Conservation (phyloP, 1,284 basidiomycete species). For the Sporisorium scitamineum region DNA sequence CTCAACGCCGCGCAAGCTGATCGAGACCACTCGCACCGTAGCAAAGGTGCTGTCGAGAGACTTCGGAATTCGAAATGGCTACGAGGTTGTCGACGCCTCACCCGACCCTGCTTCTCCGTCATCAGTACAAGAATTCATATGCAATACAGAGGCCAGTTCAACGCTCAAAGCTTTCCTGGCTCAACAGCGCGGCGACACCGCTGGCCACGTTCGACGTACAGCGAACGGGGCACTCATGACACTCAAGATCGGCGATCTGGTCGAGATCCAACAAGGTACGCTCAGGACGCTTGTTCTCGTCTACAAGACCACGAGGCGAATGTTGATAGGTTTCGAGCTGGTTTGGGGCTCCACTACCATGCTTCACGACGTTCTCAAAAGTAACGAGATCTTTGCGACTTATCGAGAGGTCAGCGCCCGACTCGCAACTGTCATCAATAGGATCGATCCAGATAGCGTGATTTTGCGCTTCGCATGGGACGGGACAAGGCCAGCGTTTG, state of each 20-base stretch:
- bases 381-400: slow-evolving; percentile 19
- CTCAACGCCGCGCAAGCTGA: neutral
- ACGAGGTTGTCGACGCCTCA: slow-evolving; percentile 12
- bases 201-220: neutral
- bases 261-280: neutral
- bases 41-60: slow-evolving; percentile 22
- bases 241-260: slow-evolving; percentile 11
- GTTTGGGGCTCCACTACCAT: neutral
- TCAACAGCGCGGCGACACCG: neutral
- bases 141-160: neutral
- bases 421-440: neutral
- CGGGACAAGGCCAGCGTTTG: slow-evolving; percentile 8
- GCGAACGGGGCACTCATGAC: neutral
- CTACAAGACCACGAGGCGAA: neutral
- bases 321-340: neutral
- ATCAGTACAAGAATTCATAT: neutral
- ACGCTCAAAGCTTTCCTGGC: slow-evolving; percentile 9
- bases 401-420: neutral
- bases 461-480: slow-evolving; percentile 18
- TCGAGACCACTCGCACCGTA: slow-evolving; percentile 19
- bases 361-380: slow-evolving; percentile 6
- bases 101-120: neutral
- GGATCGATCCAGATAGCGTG: slow-evolving; percentile 7
- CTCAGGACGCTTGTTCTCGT: neutral
- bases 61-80: slow-evolving; percentile 28